These are phyloP conservation scores for Ascochyta koolunga DNA, from an alignment of 2,329 filamentous ascomycete genomes.

Conservation along the genomic window DNA sequence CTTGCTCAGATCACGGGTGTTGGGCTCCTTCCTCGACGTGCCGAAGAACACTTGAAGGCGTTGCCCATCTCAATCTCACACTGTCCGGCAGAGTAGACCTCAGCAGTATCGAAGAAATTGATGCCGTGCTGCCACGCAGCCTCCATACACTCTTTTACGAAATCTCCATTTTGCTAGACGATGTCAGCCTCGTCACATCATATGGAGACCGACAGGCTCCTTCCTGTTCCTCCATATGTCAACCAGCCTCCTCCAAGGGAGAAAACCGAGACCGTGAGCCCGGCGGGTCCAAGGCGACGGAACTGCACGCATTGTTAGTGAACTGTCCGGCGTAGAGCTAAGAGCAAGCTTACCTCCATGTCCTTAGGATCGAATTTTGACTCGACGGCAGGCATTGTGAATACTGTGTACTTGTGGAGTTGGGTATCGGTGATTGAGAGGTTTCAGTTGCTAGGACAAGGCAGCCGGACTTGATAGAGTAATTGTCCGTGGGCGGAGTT, in stretches of 20 bases:
- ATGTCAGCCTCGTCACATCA: not conserved
- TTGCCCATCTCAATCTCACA: slow-evolving; percentile 66
- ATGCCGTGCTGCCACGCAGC: slow-evolving; percentile 57
- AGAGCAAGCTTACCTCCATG: slow-evolving; percentile 36
- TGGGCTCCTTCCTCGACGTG: slow-evolving; percentile 63
- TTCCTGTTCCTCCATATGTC: slow-evolving; percentile 54
- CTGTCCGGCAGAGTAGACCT: slow-evolving; percentile 63
- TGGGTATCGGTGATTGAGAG: not conserved
- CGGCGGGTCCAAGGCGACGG: slow-evolving; percentile 38
- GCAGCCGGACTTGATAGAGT: not conserved
- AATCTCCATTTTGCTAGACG: slow-evolving; percentile 35
- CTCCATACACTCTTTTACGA: slow-evolving; percentile 59
- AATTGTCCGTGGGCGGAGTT: not conserved
- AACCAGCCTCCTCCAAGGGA: slow-evolving; percentile 56
- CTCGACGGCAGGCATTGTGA: slow-evolving; percentile 48
- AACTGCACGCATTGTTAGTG: slow-evolving; percentile 21
- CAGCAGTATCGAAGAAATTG: slow-evolving; percentile 60
- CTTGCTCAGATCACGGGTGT: slow-evolving; percentile 56
- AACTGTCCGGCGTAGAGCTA: not conserved
- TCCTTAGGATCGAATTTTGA: slow-evolving; percentile 58
- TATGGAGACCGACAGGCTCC: slow-evolving; percentile 28
- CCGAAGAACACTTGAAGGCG: slow-evolving; percentile 59
- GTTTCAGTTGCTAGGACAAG: not conserved
- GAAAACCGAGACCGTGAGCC: slow-evolving; percentile 58
- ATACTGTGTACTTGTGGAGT: not conserved